Base-by-base conservation (phyloP, 164 flowering plant species). In the Magnolia officinalis region DNA sequence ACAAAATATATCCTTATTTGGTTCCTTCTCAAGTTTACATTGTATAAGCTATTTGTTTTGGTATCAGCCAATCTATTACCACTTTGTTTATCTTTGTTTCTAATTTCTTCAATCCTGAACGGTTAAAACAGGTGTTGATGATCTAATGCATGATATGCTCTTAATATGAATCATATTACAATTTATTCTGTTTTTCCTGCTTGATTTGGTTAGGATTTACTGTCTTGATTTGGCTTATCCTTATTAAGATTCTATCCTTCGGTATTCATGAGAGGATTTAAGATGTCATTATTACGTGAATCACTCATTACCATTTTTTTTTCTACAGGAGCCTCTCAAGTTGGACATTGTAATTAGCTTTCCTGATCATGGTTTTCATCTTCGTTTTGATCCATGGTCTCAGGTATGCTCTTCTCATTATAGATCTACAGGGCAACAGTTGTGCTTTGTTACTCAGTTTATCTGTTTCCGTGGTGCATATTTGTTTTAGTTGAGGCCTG, bases 311-410 rank as follows among this genome's bases (percentile, higher is more conserved):
- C 49, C 49, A 59, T 67, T 23, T 45, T 49, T 1, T 61, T 29
- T 19, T 19, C 20, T 83, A 61, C 85, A 96, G 99, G 99, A 96
- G 77, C 98, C 99, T 5, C 77, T 96, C 3, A 94, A 89, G 69
- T 79, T 94, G 76, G 99, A 96, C 77, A 86, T 94, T 45, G 97
- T 96, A 77, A 90, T 96, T 45, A 90, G 97, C 88, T 94, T 96
- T 83, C 99, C 99, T 0, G 98, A 96, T 81, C 98, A 96, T 81
- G 99, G 99, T 3, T 96, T 96, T 81, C 98, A 94, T 85, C 91
- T 96, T 26, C 92, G 97, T 0, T 96, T 96, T 83, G 97, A 94
- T 85, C 95, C 99, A 37, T 91, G 94, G 94, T 96, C 97, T 65
- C 99, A 96, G 97, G 99, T 96, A 80, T 59, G 45, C 49, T 24